Percentiles rank a stretch among this genome's conserved stretches.
phyloP scores from a whole-genome alignment of 768 basidiomycete genomes.

The Leucocoprinus birnbaumii region DNA sequence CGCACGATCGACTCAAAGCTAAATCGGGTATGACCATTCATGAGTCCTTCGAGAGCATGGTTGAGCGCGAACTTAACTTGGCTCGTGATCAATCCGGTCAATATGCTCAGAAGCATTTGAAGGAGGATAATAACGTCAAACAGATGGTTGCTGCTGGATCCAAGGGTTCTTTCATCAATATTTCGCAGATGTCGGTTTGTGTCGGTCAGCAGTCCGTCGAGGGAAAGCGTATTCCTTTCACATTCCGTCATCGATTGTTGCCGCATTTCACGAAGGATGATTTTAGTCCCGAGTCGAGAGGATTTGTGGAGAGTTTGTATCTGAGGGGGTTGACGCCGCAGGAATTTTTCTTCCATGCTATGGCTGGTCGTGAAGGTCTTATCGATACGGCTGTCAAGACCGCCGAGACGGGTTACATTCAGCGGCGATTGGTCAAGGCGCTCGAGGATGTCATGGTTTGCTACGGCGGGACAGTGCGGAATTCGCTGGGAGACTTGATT shows the following conservation, averaged over 20 bases:
- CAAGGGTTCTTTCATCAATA: constrained; percentile 93
- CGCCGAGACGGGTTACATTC: constrained; percentile 99
- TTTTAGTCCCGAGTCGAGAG: constrained; percentile 93
- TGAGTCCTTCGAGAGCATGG: constrained; percentile 94
- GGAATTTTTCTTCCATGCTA: constrained; percentile 98
- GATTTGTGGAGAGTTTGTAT: constrained; percentile 98
- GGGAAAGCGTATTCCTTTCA: constrained; percentile 96
- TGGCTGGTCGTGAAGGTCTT: constrained; percentile 96
- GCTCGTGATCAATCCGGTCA: constrained; percentile 98
- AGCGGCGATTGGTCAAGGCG: constrained; percentile 97
- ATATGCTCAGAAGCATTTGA: constrained; percentile 99
- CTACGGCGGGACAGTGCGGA: constrained; percentile 94
- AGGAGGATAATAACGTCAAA: constrained; percentile 45
- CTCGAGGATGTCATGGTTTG: constrained; percentile 95
- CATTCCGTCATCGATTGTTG: constrained; percentile 98
- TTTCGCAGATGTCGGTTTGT: constrained; percentile 99
- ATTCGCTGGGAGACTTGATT: constrained; percentile 91
- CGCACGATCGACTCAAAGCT: constrained; percentile 83
- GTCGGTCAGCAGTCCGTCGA: constrained; percentile 99
- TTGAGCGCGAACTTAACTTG: constrained; percentile 87
- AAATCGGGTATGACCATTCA: constrained; percentile 98
- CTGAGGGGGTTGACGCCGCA: constrained; percentile 89
- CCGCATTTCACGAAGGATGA: constrained; percentile 99
- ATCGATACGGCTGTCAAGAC: constrained; percentile 99
- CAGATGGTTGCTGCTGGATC: not conserved